Percentiles rank a stretch among this genome's conserved stretches.
Conservation (phyloP, 139 green algal species). For the Chlorella sp. region DNA sequence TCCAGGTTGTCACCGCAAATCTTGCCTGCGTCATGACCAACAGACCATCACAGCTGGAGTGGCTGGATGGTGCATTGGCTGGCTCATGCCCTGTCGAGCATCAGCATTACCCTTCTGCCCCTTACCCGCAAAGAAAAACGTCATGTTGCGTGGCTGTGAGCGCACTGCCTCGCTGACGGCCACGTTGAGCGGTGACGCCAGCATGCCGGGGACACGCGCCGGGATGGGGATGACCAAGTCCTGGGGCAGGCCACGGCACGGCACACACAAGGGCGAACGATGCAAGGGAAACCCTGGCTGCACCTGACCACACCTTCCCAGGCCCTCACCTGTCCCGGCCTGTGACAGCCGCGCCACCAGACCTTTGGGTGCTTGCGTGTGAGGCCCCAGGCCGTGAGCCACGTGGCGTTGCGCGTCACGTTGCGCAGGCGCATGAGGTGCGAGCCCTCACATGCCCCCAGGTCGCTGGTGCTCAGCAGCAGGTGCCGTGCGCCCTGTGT, state of each 20-base stretch:
- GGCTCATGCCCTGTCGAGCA: too few species aligned
- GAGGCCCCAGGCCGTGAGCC: conserved; percentile 36
- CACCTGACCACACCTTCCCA: too few species aligned
- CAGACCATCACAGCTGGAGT: too few species aligned
- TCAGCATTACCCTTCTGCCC: too few species aligned
- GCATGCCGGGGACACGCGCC: conserved; percentile 23
- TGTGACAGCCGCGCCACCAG: conserved; percentile 35
- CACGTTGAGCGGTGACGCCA: conserved; percentile 32
- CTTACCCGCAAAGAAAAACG: conserved; percentile 31
- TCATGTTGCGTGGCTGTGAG: conserved; percentile 21
- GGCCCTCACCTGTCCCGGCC: conserved; percentile 22
- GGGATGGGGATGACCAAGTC: conserved; percentile 39
- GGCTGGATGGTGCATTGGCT: too few species aligned
- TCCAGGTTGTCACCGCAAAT: conserved; percentile 40
- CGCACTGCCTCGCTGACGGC: too few species aligned
- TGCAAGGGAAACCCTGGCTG: too few species aligned
- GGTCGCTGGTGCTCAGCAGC: conserved; percentile 33
- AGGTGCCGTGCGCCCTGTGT: conserved; percentile 30
- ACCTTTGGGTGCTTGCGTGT: conserved; percentile 37
- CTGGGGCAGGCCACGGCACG: too few species aligned
- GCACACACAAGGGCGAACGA: too few species aligned
- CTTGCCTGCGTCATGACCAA: conserved; percentile 34
- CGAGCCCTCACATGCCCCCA: conserved; percentile 35
- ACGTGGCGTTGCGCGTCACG: conserved; percentile 13
- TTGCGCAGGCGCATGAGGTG: conserved; percentile 38